Evolutionary conservation across 768 basidiomycete species (phyloP), one percentile per base, ranked within the genome.

Genomic region (Arthromyces matolae): DNA sequence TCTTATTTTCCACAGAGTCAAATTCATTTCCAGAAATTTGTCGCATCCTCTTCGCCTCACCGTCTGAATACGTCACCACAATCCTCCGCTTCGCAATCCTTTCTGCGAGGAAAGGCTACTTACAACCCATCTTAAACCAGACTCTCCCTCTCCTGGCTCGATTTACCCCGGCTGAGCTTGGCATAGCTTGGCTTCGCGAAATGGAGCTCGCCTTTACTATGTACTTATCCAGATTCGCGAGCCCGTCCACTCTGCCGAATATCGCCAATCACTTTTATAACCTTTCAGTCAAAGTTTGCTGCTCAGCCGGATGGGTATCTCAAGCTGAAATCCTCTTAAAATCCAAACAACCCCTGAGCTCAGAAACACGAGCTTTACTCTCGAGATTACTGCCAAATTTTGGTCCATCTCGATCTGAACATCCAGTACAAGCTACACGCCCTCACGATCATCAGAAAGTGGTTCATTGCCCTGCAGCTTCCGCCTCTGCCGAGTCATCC

Each of bases 81-180:
- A 57, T 59, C 16, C 45, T 53, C 27, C 40, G 29, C 10, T 62
- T 62, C 31, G 61, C 51, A 18, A 13, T 59, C 9, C 47, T 62
- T 24, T 52, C 42, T 33, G 57, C 59, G 19, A 45, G 41, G 9
- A 60, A 59, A 49, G 59, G 61, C 8, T 62, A 62, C 28, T 31
- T 55, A 10, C 40, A 48, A 22, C 47, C 51, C 39, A 42, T 59
- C 23, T 45, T 57, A 14, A 31, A 50, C 14, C 52, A 56, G 18
- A 52, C 52, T 18, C 33, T 56, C 12, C 47, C 53, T 8, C 33
- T 56, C 33, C 22, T 62, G 14, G 16, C 50, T 31, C 46, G 50
- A 8, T 57, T 49, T 39, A 50, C 45, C 9, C 38, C 46, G 14
- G 23, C 45, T 2, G 37, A 47, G 1, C 40, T 35, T 16, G 53